These are phyloP conservation scores for Aspergillus sp. DNA, from an alignment of 2,329 filamentous ascomycete species.

Conservation along the genomic window DNA sequence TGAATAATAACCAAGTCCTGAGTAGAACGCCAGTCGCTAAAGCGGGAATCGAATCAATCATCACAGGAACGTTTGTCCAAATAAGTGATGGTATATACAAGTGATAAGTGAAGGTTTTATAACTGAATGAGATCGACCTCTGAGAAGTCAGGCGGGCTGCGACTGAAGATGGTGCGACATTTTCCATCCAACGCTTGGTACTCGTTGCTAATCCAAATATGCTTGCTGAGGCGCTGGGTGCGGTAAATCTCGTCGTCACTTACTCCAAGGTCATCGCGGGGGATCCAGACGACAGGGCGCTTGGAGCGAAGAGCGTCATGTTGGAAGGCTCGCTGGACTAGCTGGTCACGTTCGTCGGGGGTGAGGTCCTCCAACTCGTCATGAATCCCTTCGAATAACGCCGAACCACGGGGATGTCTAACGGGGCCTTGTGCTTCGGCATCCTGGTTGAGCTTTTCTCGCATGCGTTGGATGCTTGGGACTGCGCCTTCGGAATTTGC, in stretches of 20 bases:
- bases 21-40: conserved; percentile 7
- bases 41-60: not conserved
- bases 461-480: conserved; percentile 34
- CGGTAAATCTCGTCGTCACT: conserved; percentile 86
- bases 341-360: conserved; percentile 79
- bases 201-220: conserved; percentile 92
- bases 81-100: not conserved
- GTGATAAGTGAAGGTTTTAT: conserved; percentile 39
- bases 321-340: conserved; percentile 85
- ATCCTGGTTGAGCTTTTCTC: conserved; percentile 49
- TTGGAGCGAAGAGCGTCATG: conserved; percentile 83
- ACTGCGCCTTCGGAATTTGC: conserved; percentile 32
- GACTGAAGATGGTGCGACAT: conserved; percentile 77
- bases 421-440: conserved; percentile 66
- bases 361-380: conserved; percentile 95
- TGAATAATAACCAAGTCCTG: not conserved
- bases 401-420: conserved; percentile 65
- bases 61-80: conserved; percentile 1
- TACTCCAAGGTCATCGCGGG: conserved; percentile 83
- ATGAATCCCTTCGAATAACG: conserved; percentile 81
- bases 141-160: conserved; percentile 84
- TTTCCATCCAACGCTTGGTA: conserved; percentile 85
- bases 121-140: conserved; percentile 83
- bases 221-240: conserved; percentile 72
- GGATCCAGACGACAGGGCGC: conserved; percentile 90